A percentile compares a stretch with the other conserved stretches of the same genome.
phyloP scores from a whole-genome alignment of 306 rosid genomes.

The Gynostemma pentaphyllum region DNA sequence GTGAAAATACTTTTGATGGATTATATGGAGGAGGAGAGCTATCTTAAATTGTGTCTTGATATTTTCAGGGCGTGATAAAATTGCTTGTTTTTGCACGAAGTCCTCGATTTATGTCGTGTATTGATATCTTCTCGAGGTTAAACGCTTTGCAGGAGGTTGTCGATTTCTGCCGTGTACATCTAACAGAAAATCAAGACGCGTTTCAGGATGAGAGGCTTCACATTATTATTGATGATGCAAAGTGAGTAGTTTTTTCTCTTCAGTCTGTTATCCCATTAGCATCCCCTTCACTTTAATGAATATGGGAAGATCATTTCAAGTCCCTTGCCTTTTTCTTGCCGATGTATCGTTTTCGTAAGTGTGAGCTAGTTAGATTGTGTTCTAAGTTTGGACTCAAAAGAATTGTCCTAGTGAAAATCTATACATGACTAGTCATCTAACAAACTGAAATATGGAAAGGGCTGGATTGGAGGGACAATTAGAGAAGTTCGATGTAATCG shows the following conservation, averaged over 20 bases:
- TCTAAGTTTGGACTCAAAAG: not conserved
- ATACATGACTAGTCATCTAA: not conserved
- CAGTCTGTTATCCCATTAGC: not conserved
- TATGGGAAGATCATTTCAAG: too few species aligned
- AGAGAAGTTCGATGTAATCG: conserved; percentile 24
- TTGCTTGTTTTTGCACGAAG: not conserved
- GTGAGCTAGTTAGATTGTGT: too few species aligned
- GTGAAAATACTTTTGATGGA: not conserved
- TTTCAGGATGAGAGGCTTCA: conserved; percentile 16
- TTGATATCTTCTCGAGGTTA: not conserved
- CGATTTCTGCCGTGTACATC: conserved; percentile 13
- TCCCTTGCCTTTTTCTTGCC: too few species aligned
- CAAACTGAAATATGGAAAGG: conserved; percentile 1
- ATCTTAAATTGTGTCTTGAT: not conserved
- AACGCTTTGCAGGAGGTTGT: conserved; percentile 14
- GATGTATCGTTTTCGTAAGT: too few species aligned
- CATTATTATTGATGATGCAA: conserved; percentile 17
- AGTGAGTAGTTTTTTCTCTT: conserved; percentile 3
- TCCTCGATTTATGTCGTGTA: not conserved
- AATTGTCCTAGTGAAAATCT: not conserved
- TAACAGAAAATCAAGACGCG: conserved; percentile 18
- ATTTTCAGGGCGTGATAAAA: not conserved
- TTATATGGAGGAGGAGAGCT: not conserved
- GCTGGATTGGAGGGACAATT: conserved; percentile 12
- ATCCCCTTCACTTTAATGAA: not conserved